A percentile compares a stretch with the other conserved stretches of the same genome.
These are phyloP conservation scores for Penicillium brasilianum DNA, from an alignment of 2,329 filamentous ascomycete genomes.

Conservation along the genomic window DNA sequence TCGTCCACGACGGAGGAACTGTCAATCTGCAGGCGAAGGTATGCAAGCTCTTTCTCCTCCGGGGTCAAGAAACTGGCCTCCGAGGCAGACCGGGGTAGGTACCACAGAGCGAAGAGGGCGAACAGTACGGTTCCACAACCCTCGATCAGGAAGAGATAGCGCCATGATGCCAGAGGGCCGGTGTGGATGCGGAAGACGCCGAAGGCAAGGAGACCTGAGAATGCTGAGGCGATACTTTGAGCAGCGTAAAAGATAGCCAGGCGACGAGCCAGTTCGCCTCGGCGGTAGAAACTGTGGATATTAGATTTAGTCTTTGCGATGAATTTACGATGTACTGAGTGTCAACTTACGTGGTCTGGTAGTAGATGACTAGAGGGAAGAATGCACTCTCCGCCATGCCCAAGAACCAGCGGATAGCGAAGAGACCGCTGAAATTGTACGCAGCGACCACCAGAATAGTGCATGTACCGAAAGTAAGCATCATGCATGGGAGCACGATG, in stretches of 20 bases:
- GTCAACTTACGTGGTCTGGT: constrained; percentile 31
- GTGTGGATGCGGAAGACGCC: constrained; percentile 48
- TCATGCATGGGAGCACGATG: constrained; percentile 35
- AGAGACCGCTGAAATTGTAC: constrained; percentile 33
- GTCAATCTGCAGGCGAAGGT: constrained; percentile 43
- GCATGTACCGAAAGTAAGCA: constrained; percentile 33
- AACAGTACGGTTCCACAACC: constrained; percentile 47
- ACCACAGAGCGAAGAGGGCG: constrained; percentile 46
- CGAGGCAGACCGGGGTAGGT: constrained; percentile 46
- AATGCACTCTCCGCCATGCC: constrained; percentile 37
- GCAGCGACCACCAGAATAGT: constrained; percentile 31
- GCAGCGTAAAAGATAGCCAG: constrained; percentile 40
- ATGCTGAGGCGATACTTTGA: constrained; percentile 37
- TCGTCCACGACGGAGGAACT: constrained; percentile 40
- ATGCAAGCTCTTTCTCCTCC: constrained; percentile 45
- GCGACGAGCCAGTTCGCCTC: constrained; percentile 35
- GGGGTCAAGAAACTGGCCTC: constrained; percentile 47
- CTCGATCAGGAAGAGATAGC: constrained; percentile 55
- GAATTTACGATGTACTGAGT: too few species aligned
- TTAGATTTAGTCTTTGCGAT: not conserved
- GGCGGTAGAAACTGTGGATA: constrained; percentile 33
- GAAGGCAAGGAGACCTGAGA: constrained; percentile 44
- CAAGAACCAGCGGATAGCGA: constrained; percentile 36
- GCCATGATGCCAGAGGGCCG: constrained; percentile 45
- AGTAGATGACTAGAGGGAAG: constrained; percentile 37